Evolutionary conservation across 495 filamentous ascomycete species (phyloP), one percentile per base, ranked within the genome.

Genomic region (Penicillium canescens): DNA sequence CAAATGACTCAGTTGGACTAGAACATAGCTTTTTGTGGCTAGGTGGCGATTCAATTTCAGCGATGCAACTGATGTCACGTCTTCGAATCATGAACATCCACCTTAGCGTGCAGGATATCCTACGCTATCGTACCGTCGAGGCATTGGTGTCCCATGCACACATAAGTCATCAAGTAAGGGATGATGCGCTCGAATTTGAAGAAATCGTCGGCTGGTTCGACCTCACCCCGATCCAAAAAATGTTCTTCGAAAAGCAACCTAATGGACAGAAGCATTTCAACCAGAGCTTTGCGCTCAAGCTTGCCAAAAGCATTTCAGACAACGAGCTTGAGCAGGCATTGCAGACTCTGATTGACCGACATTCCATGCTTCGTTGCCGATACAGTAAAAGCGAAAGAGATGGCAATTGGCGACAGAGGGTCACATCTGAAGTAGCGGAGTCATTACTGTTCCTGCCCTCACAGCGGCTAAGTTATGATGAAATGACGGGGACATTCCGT

Each of bases 171-270:
- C 6, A 37, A 5, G 2, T n/a, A 6, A 13, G 2, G 4, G 12
- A 37, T 2, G 13, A 37, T 37, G 35, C 1, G 6, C 35, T 37
- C 6, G 35, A 16, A 1, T 23, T 26, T 16, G 42, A 44, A 16
- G 23, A 24, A 31, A n/a, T 44, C 4, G n/a, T 5, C 13, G 24
- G 3, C 13, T 44, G 42, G 42, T 87, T 86, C 55, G 76, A 78
- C 11, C 72, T 87, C 8, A 78, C 82, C 0, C 85, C 85, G 0
- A 85, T 86, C 67, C 85, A 88, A 57, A 69, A 76, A 20, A 56
- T 86, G 14, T 86, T 81, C 59, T 86, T 87, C 56, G 67, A 84
- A 18, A 51, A 63, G 21, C 57, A 57, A 0, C 52, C 60, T 20
- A 63, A 77, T 13, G 71, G 71, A 3, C 67, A 75, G 47, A 77